Base-by-base conservation (phyloP, 2,329 filamentous ascomycete genomes). In the Colletotrichum sojae region DNA sequence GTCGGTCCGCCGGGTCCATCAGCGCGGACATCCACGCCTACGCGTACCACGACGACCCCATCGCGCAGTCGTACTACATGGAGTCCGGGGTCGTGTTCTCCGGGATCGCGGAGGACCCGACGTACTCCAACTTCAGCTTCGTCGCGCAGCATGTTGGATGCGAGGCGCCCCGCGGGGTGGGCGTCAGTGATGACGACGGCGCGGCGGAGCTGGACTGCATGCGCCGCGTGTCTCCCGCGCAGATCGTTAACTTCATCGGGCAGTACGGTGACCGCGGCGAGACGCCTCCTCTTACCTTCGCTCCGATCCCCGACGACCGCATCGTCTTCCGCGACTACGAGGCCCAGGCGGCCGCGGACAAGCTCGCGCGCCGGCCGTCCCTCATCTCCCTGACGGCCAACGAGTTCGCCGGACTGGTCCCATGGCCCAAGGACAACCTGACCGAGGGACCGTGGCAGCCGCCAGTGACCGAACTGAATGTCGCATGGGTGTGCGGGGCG, bases 1-100 rank as follows among this genome's bases (percentile, higher is more conserved):
- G 85, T 16, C 82, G 84, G 75, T 85, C 83, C 20, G 83, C 85
- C 3, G 84, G 85, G 9, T 74, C 77, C 12, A 75, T 81, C 3
- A 75, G 76, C 27, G 80, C 78, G 4, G 83, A 85, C 67, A 75
- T 80, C 71, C 79, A 83, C 66, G 77, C 80, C 67, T 84, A 82
- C 69, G 83, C 83, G 12, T 85, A 79, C 83, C 71, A 75, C 20
- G 75, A 85, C 5, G 79, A 86, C 63, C 83, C 84, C 4, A 83
- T 86, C 48, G 81, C 81, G 1, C 73, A 77, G 8, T 81, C 78
- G 4, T 78, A 82, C 48, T 81, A 83, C 64, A 71, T 83, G 58
- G 78, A 84, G 54, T 82, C 81, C 59, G 84, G 76, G 31, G 80
- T 78, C 5, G 82, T 79, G 4, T 76, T 77, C 18, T 76, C 77